A percentile compares a stretch with the other conserved stretches of the same genome.
Conservation (phyloP, 1,284 basidiomycete species). For the Cutaneotrichosporon mucoides region DNA sequence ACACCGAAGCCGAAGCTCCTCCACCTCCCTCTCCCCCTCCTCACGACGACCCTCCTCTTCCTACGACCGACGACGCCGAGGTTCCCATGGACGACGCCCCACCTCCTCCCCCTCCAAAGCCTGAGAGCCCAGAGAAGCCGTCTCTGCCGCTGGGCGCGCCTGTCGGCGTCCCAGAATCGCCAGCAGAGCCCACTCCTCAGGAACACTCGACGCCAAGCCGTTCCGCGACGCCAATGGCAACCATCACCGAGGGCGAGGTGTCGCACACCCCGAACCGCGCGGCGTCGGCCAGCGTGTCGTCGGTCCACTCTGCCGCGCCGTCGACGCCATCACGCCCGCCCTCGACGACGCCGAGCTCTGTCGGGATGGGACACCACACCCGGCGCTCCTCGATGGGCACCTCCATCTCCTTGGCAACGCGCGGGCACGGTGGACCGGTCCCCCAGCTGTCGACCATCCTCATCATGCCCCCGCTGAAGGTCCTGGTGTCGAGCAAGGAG, state of each 20-base stretch:
- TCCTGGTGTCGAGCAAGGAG: conserved; percentile 81
- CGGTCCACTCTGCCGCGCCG: not conserved
- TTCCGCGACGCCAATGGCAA: not conserved
- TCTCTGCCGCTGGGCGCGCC: conserved; percentile 3
- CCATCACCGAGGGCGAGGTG: not conserved
- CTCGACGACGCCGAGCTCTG: conserved; percentile 4
- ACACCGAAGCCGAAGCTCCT: not conserved
- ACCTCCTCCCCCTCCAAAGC: conserved; percentile 8
- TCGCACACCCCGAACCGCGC: not conserved
- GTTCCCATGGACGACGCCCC: conserved; percentile 7
- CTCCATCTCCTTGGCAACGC: conserved; percentile 32
- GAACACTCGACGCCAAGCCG: not conserved
- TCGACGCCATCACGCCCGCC: conserved; percentile 29
- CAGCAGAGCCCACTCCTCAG: not conserved
- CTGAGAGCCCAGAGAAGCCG: conserved; percentile 3
- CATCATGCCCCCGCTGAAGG: conserved; percentile 78
- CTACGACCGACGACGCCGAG: not conserved
- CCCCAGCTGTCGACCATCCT: conserved; percentile 51
- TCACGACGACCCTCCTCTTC: not conserved
- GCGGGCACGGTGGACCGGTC: conserved; percentile 11
- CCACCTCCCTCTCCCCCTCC: not conserved
- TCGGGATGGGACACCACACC: conserved; percentile 23
- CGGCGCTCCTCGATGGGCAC: conserved; percentile 34
- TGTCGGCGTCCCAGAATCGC: not conserved
- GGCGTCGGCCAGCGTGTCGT: conserved; percentile 7